Evolutionary conservation across 129 eudicot genomes (phyloP), one percentile per base, ranked within the genome.

Genomic region (Flaveria sonorensis): DNA sequence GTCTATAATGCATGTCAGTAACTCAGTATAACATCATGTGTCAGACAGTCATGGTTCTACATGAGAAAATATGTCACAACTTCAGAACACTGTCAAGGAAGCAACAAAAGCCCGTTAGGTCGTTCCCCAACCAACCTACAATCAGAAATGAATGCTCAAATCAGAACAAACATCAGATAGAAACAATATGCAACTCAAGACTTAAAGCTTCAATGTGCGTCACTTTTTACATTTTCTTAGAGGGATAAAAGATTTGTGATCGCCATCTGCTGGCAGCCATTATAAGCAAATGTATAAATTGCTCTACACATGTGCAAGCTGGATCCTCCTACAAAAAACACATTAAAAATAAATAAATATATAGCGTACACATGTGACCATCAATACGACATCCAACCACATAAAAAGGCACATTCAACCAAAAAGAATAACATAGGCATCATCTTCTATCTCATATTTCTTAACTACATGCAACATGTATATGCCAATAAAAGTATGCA

Each of bases 101-200:
- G 84, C 76, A 68, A 76, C 77, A 75, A 56, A 74, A 10, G 76
- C 81, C 68, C 18, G 72, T 71, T 70, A 20, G 76, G 68, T 53
- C 14, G 76, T 71, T 70, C 82, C 82, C 76, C 81, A 53, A 76
- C 70, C 86, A 70, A 82, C 86, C 86, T 82, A 77, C 86, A 82
- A 82, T 71, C 82, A 82, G 78, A 71, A 82, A 82, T 82, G 75
- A 66, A 82, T 72, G 79, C 82, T 56, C 75, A 21, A 53, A 82
- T 82, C 82, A 77, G 79, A 77, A 77, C 77, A 76, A 70, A 60
- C 82, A 77, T 66, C 68, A 76, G 64, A 47, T 70, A 70, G 26
- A 76, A 75, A 68, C 69, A n/a, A 14, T 47, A 81, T 57, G 75
- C 75, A 67, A 81, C 80, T 71, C 77, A 52, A 76, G 76, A 70